Evolutionary conservation across 2,329 filamentous ascomycete genomes (phyloP).

Genomic region (Neocatenulostroma microsporum): DNA sequence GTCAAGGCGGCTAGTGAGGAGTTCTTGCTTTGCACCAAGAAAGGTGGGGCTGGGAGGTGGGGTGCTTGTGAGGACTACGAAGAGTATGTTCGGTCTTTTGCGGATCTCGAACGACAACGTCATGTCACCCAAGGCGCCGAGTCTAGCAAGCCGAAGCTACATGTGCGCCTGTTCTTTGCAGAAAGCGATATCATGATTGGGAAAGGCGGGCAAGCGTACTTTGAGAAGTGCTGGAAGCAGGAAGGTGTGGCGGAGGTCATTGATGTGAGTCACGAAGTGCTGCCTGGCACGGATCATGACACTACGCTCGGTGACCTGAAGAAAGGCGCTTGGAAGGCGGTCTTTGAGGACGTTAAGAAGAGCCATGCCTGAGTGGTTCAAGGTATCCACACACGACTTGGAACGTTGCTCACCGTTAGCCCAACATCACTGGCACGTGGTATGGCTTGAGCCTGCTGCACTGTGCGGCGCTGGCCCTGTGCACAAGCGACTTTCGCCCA

Average conservation of each 20-base stretch:
- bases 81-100: slow-evolving; percentile 16
- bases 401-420: no score
- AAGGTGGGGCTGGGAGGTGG: slow-evolving; percentile 26
- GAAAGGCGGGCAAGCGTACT: slow-evolving; percentile 35
- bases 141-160: slow-evolving; percentile 14
- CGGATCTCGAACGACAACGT: slow-evolving; percentile 13
- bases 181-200: slow-evolving; percentile 38
- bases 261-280: slow-evolving; percentile 27
- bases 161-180: slow-evolving; percentile 30
- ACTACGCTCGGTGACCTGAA: slow-evolving; percentile 18
- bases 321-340: slow-evolving; percentile 17
- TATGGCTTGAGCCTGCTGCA: no score
- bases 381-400: no score
- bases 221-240: slow-evolving; percentile 35
- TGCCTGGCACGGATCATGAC: slow-evolving; percentile 37
- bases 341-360: slow-evolving; percentile 15
- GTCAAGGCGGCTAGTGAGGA: slow-evolving; percentile 33
- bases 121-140: no score
- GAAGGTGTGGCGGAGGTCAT: slow-evolving; percentile 24
- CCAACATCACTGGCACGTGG: no score
- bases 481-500: no score
- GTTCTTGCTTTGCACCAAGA: slow-evolving; percentile 32
- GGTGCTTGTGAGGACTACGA: slow-evolving; percentile 31
- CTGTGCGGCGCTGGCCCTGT: no score
- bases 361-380: no score